These are phyloP conservation scores for Musa balbisiana DNA, from an alignment of 202 grass and related monocot genomes.

Conservation along the genomic window DNA sequence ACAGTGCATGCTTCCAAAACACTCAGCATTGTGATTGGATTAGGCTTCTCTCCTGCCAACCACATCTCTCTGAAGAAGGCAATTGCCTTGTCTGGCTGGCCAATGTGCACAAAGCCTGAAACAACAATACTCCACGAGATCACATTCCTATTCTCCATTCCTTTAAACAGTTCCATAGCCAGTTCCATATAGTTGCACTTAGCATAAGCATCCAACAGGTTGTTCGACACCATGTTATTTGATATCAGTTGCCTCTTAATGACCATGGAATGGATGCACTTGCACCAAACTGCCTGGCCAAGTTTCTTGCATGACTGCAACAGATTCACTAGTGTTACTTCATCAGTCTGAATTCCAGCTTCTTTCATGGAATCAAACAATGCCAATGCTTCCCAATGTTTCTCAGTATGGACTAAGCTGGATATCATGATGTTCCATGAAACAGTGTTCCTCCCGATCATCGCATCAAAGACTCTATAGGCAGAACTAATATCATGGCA, in stretches of 20 bases:
- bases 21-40: conserved; percentile 38
- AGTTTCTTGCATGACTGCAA: conserved; percentile 61
- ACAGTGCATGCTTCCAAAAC: conserved; percentile 45
- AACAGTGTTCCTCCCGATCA: conserved; percentile 32
- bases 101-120: conserved; percentile 23
- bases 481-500: conserved; percentile 31
- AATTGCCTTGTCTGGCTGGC: conserved; percentile 28
- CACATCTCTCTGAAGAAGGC: conserved; percentile 26
- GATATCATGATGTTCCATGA: conserved; percentile 67
- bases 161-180: conserved; percentile 19
- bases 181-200: conserved; percentile 36
- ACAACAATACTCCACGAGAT: conserved; percentile 51
- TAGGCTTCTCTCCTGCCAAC: conserved; percentile 23
- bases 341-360: conserved; percentile 8
- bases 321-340: conserved; percentile 39
- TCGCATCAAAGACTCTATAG: conserved; percentile 26
- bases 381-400: conserved; percentile 17
- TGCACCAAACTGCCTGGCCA: conserved; percentile 30
- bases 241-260: conserved; percentile 24
- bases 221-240: conserved; percentile 33
- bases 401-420: conserved; percentile 31
- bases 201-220: conserved; percentile 50
- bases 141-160: conserved; percentile 34
- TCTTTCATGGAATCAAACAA: conserved; percentile 25
- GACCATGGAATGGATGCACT: conserved; percentile 35